Percentiles rank a stretch among this genome's conserved stretches.
These are phyloP conservation scores for Fusarium subtropicale DNA, from an alignment of 2,329 filamentous ascomycete genomes.

Conservation along the genomic window DNA sequence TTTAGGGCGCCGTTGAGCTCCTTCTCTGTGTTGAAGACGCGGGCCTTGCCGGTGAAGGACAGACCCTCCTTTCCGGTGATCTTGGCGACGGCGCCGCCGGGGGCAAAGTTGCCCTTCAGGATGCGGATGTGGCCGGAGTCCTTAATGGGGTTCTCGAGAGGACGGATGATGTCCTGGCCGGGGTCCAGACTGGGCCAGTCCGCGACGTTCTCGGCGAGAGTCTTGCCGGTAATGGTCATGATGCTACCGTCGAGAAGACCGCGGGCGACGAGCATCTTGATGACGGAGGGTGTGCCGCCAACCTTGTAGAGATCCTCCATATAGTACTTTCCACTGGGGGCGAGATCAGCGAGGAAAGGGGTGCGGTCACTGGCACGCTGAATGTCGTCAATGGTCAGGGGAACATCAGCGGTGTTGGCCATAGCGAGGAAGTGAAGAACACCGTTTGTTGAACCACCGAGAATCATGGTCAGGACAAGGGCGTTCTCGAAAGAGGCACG, in stretches of 20 bases:
- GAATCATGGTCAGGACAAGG: conserved; percentile 87
- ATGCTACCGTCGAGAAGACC: conserved; percentile 81
- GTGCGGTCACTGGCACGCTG: conserved; percentile 84
- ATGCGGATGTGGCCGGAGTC: conserved; percentile 88
- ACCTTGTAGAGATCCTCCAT: conserved; percentile 91
- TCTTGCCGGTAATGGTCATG: conserved; percentile 85
- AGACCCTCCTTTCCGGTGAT: conserved; percentile 96
- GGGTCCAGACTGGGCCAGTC: conserved; percentile 81
- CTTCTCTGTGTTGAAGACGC: conserved; percentile 88
- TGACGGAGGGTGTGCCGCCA: conserved; percentile 85
- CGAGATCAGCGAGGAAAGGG: conserved; percentile 86
- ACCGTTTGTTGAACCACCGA: conserved; percentile 91
- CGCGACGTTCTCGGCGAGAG: conserved; percentile 83
- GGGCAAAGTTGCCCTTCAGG: conserved; percentile 86
- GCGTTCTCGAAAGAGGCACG: conserved; percentile 88
- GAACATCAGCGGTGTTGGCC: conserved; percentile 84
- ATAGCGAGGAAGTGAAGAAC: conserved; percentile 92
- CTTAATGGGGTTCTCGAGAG: conserved; percentile 80
- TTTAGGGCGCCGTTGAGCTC: conserved; percentile 82
- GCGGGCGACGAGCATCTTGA: conserved; percentile 84
- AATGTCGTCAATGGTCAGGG: conserved; percentile 83
- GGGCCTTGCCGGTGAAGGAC: conserved; percentile 81
- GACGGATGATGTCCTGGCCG: conserved; percentile 88
- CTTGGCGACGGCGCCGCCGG: conserved; percentile 90
- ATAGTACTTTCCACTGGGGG: conserved; percentile 84